These are phyloP conservation scores for Rhizoclosmatium sp. DNA, from an alignment of 192 early-diverging fungal genomes.

Conservation along the genomic window DNA sequence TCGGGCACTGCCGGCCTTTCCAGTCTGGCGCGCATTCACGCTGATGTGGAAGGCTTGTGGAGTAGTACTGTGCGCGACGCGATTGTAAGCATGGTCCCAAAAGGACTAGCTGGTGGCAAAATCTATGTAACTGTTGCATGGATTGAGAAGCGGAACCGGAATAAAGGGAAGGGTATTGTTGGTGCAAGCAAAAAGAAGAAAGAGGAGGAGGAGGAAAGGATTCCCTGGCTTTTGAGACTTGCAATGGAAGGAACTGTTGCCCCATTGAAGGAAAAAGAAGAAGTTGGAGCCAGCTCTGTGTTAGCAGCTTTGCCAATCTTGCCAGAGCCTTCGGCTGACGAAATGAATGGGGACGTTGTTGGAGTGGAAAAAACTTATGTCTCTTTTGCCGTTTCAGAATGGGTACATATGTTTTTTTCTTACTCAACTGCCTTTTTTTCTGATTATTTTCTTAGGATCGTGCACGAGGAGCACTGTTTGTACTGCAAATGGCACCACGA, in stretches of 20 bases:
- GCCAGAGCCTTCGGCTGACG: not conserved
- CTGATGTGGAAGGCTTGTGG: constrained; percentile 50
- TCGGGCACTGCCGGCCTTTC: not conserved
- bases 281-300: constrained; percentile 2
- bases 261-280: constrained; percentile 28
- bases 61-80: constrained; percentile 45
- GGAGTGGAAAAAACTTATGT: constrained; percentile 40
- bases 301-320: not conserved
- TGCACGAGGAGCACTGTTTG: constrained; percentile 39
- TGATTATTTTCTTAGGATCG: constrained; percentile 32
- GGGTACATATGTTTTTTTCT: constrained; percentile 32
- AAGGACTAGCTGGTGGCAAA: constrained; percentile 36
- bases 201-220: constrained; percentile 26
- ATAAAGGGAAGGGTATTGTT: constrained; percentile 37
- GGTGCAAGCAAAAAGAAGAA: constrained; percentile 31
- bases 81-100: constrained; percentile 27
- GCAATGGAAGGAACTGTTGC: constrained; percentile 47
- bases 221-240: constrained; percentile 48
- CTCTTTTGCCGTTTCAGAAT: constrained; percentile 50
- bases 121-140: constrained; percentile 55
- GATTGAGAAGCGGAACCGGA: constrained; percentile 57
- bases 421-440: not conserved
- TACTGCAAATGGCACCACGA: constrained; percentile 53
- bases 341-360: not conserved
- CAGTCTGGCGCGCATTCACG: constrained; percentile 12